Evolutionary conservation across 768 basidiomycete genomes (phyloP).

Genomic region (Fomitopsis pulvina): DNA sequence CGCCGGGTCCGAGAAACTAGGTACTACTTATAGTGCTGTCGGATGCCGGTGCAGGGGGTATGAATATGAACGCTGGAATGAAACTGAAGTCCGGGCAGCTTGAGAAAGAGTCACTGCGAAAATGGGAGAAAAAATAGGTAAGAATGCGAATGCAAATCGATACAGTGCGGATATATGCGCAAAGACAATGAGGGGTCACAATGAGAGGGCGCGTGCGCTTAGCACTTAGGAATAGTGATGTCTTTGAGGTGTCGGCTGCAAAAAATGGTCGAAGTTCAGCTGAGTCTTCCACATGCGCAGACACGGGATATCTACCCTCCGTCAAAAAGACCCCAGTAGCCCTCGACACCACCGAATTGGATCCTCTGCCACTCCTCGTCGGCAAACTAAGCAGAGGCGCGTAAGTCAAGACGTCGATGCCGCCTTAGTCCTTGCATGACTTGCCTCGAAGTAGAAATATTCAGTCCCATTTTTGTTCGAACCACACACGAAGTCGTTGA

Average conservation of each 20-base stretch:
- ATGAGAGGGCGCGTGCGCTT: not conserved
- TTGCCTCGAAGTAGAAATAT: constrained; percentile 85
- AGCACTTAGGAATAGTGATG: constrained; percentile 60
- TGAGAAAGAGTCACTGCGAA: not conserved
- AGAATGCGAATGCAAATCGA: not conserved
- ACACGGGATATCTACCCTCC: constrained; percentile 32
- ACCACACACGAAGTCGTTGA: constrained; percentile 83
- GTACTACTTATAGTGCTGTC: too few relatives aligned
- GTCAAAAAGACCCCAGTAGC: constrained; percentile 48
- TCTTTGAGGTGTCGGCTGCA: constrained; percentile 64
- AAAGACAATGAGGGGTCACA: not conserved
- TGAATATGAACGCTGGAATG: too few relatives aligned
- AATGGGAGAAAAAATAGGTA: not conserved
- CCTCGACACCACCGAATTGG: constrained; percentile 77
- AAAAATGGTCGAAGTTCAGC: constrained; percentile 21
- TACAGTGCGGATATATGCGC: not conserved
- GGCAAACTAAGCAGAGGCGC: constrained; percentile 1
- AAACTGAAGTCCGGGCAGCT: too few relatives aligned
- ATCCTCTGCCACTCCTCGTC: constrained; percentile 31
- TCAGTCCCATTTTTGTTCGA: constrained; percentile 75
- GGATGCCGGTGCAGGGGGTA: too few relatives aligned
- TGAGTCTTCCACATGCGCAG: constrained; percentile 13
- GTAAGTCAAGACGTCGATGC: not conserved
- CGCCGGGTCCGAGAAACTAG: not conserved
- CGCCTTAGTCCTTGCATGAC: constrained; percentile 13